Evolutionary conservation across 805 yeast genomes (phyloP).

Genomic region (Lipomyces yamadae): DNA sequence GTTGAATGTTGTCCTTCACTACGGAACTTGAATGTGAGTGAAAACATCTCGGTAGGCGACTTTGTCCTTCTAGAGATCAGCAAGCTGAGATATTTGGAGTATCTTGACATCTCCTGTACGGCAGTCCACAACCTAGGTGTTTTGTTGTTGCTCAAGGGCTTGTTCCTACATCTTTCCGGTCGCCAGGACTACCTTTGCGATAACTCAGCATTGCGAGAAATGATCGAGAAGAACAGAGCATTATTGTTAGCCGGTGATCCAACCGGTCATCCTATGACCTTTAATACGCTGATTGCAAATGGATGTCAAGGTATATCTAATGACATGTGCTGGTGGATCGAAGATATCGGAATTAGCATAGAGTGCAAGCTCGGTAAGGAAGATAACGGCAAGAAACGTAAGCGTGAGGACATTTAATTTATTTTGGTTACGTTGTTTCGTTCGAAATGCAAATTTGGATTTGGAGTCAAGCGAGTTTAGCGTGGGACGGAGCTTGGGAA

Average conservation of each 20-base stretch:
- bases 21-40: constrained; percentile 13
- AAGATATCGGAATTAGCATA: not conserved
- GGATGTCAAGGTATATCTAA: constrained; percentile 12
- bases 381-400: not conserved
- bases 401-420: not conserved
- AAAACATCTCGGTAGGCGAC: constrained; percentile 17
- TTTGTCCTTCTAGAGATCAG: constrained; percentile 7
- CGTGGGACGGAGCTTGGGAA: no score
- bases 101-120: constrained; percentile 12
- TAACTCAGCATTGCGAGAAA: not conserved
- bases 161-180: not conserved
- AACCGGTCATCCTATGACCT: not conserved
- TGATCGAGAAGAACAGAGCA: not conserved
- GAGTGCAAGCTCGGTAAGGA: constrained; percentile 4
- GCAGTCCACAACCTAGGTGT: constrained; percentile 12
- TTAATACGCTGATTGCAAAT: not conserved
- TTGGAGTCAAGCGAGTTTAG: not conserved
- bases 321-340: constrained; percentile 7
- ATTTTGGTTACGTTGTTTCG: not conserved
- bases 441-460: not conserved
- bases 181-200: not conserved
- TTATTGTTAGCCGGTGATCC: not conserved
- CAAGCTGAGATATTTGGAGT: constrained; percentile 4
- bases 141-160: constrained; percentile 8
- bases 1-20: constrained; percentile 18